A percentile compares a stretch with the other conserved stretches of the same genome.
Evolutionary conservation across 306 rosid species (phyloP).

Genomic region (Senna tora): DNA sequence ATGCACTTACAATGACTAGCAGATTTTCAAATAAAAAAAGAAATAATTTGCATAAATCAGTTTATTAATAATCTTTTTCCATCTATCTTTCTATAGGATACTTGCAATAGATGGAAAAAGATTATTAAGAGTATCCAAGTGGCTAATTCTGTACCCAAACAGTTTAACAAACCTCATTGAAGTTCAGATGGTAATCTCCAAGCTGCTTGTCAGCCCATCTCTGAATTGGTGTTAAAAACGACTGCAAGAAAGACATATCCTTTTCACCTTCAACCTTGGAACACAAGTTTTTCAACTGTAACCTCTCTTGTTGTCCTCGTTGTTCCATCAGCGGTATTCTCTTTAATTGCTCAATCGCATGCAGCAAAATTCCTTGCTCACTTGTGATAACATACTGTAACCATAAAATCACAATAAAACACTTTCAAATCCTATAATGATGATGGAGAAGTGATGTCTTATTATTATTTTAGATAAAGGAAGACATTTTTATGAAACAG

Average conservation of each 20-base stretch:
- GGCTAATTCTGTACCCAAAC: constrained; percentile 30
- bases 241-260: constrained; percentile 76
- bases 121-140: constrained; percentile 31
- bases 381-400: constrained; percentile 85
- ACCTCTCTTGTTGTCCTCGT: constrained; percentile 91
- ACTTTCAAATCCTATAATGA: constrained; percentile 22
- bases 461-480: background rate
- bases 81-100: background rate
- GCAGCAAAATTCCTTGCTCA: constrained; percentile 77
- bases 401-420: constrained; percentile 31
- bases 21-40: too few relatives aligned
- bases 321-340: constrained; percentile 95
- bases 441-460: background rate
- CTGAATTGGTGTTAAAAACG: constrained; percentile 83
- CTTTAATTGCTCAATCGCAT: constrained; percentile 89
- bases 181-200: constrained; percentile 92
- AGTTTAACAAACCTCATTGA: constrained; percentile 71
- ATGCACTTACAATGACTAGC: background rate
- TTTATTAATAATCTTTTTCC: too few relatives aligned
- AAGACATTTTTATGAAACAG: background rate
- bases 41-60: too few relatives aligned
- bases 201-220: constrained; percentile 90
- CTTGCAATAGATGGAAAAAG: constrained; percentile 16
- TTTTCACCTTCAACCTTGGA: constrained; percentile 68
- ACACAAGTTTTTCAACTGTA: constrained; percentile 78